phyloP scores from a whole-genome alignment of 192 early-diverging fungal genomes.

The Coemansia umbellata region DNA sequence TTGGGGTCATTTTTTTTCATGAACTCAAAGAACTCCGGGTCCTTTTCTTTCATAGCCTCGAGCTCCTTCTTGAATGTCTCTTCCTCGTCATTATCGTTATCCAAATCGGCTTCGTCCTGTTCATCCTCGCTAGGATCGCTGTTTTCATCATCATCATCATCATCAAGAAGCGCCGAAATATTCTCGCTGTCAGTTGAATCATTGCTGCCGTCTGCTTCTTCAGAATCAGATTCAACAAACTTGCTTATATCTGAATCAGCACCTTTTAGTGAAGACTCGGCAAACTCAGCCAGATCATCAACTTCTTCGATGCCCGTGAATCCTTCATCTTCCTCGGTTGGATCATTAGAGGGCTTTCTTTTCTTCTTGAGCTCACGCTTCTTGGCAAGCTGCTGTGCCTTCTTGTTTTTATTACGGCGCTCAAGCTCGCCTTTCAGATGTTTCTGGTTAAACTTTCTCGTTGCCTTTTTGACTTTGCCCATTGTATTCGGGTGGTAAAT shows the following conservation, averaged over 20 bases:
- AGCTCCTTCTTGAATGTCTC: constrained; percentile 75
- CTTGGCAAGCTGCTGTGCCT: constrained; percentile 55
- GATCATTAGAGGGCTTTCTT: constrained; percentile 22
- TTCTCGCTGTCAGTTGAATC: not conserved
- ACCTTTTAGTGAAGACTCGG: constrained; percentile 33
- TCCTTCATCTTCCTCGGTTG: constrained; percentile 11
- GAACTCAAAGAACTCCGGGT: constrained; percentile 92
- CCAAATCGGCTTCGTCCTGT: constrained; percentile 49
- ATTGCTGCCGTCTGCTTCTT: constrained; percentile 7
- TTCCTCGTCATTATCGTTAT: constrained; percentile 60
- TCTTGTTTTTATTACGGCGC: constrained; percentile 56
- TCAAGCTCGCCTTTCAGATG: constrained; percentile 65
- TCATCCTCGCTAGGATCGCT: constrained; percentile 13
- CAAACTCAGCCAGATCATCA: constrained; percentile 46
- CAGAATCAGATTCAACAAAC: constrained; percentile 23
- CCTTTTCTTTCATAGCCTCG: constrained; percentile 76
- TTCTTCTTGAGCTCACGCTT: constrained; percentile 59
- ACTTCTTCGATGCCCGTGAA: constrained; percentile 47
- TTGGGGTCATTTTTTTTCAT: constrained; percentile 81
- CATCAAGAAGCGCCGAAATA: constrained; percentile 23
- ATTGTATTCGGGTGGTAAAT: constrained; percentile 5
- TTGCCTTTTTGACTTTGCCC: constrained; percentile 59
- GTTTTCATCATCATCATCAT: constrained; percentile 22
- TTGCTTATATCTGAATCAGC: constrained; percentile 31
- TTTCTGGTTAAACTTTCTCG: constrained; percentile 76